Conservation (phyloP, 1,284 basidiomycete genomes). For the Xerocomus nothofagi region DNA sequence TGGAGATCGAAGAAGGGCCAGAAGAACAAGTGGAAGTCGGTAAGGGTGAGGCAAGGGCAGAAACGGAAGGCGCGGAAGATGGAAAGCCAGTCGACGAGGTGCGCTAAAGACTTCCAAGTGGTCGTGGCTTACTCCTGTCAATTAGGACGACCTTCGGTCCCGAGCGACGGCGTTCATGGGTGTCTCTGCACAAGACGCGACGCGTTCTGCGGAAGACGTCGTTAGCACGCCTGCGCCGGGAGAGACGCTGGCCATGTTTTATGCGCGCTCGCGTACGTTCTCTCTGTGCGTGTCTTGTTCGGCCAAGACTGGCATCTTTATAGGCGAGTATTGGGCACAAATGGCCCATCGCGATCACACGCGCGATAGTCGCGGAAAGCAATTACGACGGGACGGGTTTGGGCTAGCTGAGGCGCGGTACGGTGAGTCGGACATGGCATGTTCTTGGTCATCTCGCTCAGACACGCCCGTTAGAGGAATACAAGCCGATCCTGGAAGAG, state of each 20-base stretch:
- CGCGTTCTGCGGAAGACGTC: slow-evolving; percentile 68
- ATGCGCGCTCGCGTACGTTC: slow-evolving; percentile 71
- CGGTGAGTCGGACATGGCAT: slow-evolving; percentile 38
- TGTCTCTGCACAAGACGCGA: slow-evolving; percentile 61
- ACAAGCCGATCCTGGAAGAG: slow-evolving; percentile 78
- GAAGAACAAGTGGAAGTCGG: slow-evolving; percentile 2
- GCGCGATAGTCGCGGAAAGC: slow-evolving; percentile 75
- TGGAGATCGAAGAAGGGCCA: slow-evolving; percentile 16
- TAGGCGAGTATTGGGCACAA: slow-evolving; percentile 81
- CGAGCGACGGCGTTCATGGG: slow-evolving; percentile 75
- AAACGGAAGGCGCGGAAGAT: neutral
- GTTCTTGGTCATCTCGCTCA: neutral
- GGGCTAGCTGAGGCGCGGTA: slow-evolving; percentile 69
- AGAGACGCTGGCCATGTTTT: slow-evolving; percentile 87
- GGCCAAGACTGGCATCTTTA: neutral
- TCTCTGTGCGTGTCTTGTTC: neutral
- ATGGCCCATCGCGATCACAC: slow-evolving; percentile 54
- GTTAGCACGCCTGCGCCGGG: slow-evolving; percentile 85
- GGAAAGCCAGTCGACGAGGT: slow-evolving; percentile 9
- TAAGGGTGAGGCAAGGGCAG: neutral
- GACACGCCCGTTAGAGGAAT: slow-evolving; percentile 45
- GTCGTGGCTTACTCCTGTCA: neutral
- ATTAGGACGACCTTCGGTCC: slow-evolving; percentile 49
- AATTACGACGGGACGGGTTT: slow-evolving; percentile 79
- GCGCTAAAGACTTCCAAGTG: neutral